Evolutionary conservation across 768 basidiomycete species (phyloP), one percentile per base, ranked within the genome.

Genomic region (Kwoniella europaea): DNA sequence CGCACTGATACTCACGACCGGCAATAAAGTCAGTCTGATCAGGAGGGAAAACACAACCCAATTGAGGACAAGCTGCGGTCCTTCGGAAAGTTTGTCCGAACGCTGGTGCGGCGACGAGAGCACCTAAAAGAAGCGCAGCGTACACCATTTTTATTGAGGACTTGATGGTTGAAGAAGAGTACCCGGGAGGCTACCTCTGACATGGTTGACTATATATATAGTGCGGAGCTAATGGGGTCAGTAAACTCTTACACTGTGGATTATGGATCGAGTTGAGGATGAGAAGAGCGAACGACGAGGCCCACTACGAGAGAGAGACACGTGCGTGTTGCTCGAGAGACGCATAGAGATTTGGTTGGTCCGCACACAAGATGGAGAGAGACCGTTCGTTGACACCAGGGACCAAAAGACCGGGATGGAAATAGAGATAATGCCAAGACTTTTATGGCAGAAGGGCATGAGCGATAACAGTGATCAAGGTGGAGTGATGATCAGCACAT

Each of bases 1-100:
- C n/a, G 20, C 42, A 13, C 12, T 4, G 13, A 3, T 27, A 74
- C 73, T 65, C 53, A 76, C 78, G 75, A 44, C 79, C 80, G 24
- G 82, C 76, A 43, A 81, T 71, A 64, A 82, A 81, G 53, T 77
- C 77, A 44, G 78, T 73, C 63, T 81, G 75, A 60, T 79, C 74
- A 52, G 79, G 81, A 56, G 81, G 80, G 69, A 80, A 82, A 52
- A 83, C 63, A 71, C 79, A 82, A 27, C 81, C 81, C 3, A 83
- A 63, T 18, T 76, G 75, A 27, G 82, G 82, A 68, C 82, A 83
- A n/a, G 78, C 77, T 16, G 77, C 78, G 15, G 78, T 73, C 27
- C 80, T 44, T 46, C 78, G 62, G 71, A 82, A 82, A 0, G 77
- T 79, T 73, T 82, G 80, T 52, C 70, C 80, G 58, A 73, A 53